phyloP scores from a whole-genome alignment of 768 basidiomycete genomes.

The Naganishia onofrii region DNA sequence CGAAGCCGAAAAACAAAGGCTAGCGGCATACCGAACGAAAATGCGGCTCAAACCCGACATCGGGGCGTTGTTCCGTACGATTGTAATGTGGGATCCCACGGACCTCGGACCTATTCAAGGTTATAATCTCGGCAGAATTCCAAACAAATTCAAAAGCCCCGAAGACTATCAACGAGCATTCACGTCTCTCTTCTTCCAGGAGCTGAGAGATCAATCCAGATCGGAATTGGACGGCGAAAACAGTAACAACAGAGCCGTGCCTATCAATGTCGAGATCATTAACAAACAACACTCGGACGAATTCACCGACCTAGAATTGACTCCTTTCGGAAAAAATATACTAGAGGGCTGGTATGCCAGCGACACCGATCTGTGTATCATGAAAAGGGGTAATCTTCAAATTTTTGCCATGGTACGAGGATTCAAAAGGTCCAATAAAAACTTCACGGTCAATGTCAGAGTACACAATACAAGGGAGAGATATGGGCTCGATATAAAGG shows the following conservation, averaged over 20 bases:
- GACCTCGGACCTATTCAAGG: constrained; percentile 35
- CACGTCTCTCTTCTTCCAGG: constrained; percentile 78
- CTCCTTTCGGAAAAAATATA: constrained; percentile 59
- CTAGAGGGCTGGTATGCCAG: constrained; percentile 70
- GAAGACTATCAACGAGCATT: constrained; percentile 71
- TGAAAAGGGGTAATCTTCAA: constrained; percentile 59
- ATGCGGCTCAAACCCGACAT: constrained; percentile 79
- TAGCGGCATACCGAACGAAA: constrained; percentile 63
- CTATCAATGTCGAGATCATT: constrained; percentile 64
- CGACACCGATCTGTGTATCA: constrained; percentile 81
- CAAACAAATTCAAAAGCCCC: constrained; percentile 65
- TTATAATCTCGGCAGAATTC: constrained; percentile 54
- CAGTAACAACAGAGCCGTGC: constrained; percentile 48
- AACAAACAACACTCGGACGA: constrained; percentile 72
- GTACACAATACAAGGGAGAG: constrained; percentile 43
- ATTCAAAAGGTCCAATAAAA: constrained; percentile 55
- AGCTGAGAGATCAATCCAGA: constrained; percentile 83
- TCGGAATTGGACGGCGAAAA: constrained; percentile 68
- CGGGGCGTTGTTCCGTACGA: constrained; percentile 67
- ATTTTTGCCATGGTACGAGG: constrained; percentile 71
- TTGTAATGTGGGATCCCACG: constrained; percentile 80
- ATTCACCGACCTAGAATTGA: constrained; percentile 75
- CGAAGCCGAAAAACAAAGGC: constrained; percentile 53
- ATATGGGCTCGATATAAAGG: constrained; percentile 64
- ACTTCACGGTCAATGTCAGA: constrained; percentile 63